Evolutionary conservation across 2,329 filamentous ascomycete genomes (phyloP).

Genomic region (Chaetothyriales sp.): DNA sequence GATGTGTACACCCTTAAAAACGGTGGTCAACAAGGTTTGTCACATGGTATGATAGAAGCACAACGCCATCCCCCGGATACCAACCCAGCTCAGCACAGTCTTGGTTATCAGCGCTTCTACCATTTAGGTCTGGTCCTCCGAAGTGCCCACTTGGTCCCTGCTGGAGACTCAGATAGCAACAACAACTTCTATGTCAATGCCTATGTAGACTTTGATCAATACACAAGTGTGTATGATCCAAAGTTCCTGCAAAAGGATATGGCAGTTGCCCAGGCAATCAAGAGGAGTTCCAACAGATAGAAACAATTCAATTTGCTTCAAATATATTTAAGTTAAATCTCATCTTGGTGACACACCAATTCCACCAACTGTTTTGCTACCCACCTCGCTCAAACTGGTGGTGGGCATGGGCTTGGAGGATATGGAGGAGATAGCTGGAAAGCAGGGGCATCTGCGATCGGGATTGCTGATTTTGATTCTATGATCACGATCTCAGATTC

Average conservation of each 20-base stretch:
- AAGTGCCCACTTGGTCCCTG: background rate
- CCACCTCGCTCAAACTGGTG: no score
- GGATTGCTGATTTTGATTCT: no score
- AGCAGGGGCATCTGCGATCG: no score
- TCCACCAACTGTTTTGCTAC: no score
- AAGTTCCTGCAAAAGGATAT: background rate
- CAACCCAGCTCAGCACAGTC: background rate
- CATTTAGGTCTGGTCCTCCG: background rate
- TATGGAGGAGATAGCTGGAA: no score
- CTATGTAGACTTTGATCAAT: background rate
- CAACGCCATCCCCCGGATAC: background rate
- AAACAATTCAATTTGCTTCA: no score
- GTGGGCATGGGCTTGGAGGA: no score
- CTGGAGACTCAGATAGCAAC: background rate
- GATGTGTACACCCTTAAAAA: background rate
- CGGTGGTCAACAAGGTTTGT: background rate
- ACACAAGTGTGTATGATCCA: background rate
- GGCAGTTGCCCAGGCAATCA: background rate
- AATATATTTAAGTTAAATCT: no score
- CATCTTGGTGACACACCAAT: no score
- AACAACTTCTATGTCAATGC: background rate
- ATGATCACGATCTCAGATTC: no score
- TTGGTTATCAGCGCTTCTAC: background rate
- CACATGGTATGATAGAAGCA: background rate
- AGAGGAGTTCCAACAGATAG: background rate